Conservation (phyloP, 2,329 filamentous ascomycete species). For the Laburnicola sp. region DNA sequence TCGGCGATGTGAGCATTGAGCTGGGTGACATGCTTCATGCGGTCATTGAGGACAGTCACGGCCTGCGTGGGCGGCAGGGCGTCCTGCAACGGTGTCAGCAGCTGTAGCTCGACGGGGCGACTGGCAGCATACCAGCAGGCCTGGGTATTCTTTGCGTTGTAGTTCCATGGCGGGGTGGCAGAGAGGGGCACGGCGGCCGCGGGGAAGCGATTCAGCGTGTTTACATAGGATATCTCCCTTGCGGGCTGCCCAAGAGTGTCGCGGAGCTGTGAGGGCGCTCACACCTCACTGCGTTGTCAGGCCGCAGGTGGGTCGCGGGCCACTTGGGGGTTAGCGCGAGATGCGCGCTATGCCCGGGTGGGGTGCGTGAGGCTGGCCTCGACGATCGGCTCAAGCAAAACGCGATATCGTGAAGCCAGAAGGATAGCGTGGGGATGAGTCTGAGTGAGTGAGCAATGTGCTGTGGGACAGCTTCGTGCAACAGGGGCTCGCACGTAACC, state of each 20-base stretch:
- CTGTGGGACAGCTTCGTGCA: neutral
- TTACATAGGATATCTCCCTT: constrained; percentile 35
- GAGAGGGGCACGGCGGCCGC: constrained; percentile 35
- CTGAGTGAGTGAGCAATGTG: neutral
- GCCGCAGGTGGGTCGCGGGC: constrained; percentile 25
- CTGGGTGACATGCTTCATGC: constrained; percentile 81
- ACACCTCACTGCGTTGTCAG: constrained; percentile 32
- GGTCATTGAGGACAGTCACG: constrained; percentile 78
- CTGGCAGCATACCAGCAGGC: constrained; percentile 75
- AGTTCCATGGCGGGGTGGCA: constrained; percentile 57
- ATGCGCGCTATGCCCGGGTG: constrained; percentile 19
- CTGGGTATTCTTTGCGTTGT: constrained; percentile 87
- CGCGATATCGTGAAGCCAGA: neutral
- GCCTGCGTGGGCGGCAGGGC: constrained; percentile 81
- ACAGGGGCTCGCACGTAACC: neutral
- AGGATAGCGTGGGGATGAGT: constrained; percentile 10
- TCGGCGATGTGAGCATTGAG: constrained; percentile 91
- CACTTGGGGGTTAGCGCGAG: constrained; percentile 25
- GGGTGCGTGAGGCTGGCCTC: constrained; percentile 20
- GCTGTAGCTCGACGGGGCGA: constrained; percentile 22
- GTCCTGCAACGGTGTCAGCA: constrained; percentile 59
- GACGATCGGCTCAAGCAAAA: neutral
- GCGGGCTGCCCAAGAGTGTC: constrained; percentile 31
- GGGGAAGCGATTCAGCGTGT: constrained; percentile 19
- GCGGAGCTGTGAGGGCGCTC: constrained; percentile 32